Base-by-base conservation (phyloP, 306 rosid genomes). In the Trichosanthes cucumerina region DNA sequence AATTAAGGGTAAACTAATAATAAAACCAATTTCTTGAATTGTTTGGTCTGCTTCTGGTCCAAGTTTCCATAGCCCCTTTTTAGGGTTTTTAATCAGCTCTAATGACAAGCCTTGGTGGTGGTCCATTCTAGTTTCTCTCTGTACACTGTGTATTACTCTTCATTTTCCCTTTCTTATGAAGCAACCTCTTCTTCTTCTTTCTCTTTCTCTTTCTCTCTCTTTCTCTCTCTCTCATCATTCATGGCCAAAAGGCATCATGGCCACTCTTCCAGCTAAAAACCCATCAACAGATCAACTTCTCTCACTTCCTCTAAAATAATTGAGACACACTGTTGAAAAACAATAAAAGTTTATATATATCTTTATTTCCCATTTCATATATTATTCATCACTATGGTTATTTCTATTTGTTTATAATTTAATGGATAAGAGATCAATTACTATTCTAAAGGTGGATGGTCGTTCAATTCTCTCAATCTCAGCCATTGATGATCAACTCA, bases 151-250 rank as follows among this genome's bases (percentile, higher is more conserved):
- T 38, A 38, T 57, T 89, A 84, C 79, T 82, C 85, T 79, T 88
- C 87, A 89, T 87, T 85, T 89, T 91, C 87, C 93, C 98, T 91
- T 93, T 90, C 88, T 69, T 83, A 79, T 88, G 88, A 93, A 93
- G 98, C 98, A 91, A 93, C 79, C 85, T 73, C 15, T 83, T 76
- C 82, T 78, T 81, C 75, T 76, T 59, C 78, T 23, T 59, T 82
- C 81, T 81, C 80, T 80, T 73, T 64, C 78, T 26, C 73, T 81
- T 80, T 75, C 77, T 19, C 24, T 19, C 66, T 76, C 34, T 43
- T 76, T 56, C 83, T 81, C 76, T 65, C 80, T 31, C 76, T 81
- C 84, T 79, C 82, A 87, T 86, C 90, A 93, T 91, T 89, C 98
- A 93, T 89, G 90, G 88, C 93, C 71, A 43, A 84, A 88, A 88